phyloP scores from a whole-genome alignment of 2,329 filamentous ascomycete species.

The Colletotrichum sp. region DNA sequence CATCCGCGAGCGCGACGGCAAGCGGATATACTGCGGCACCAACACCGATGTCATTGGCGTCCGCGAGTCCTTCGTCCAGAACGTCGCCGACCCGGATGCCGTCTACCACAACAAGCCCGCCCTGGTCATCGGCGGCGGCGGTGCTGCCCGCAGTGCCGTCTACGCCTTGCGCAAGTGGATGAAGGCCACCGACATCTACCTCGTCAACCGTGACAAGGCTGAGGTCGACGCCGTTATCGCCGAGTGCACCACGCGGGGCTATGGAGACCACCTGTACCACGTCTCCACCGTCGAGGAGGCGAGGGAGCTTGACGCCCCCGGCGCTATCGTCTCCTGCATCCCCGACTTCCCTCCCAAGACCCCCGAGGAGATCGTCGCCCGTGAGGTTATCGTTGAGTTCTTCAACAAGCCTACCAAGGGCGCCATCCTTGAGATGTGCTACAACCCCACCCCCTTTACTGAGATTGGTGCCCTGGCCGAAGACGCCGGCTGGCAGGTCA shows the following conservation, averaged over 20 bases:
- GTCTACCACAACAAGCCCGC: conserved; percentile 66
- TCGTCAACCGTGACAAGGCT: conserved; percentile 73
- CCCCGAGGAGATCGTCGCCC: conserved; percentile 63
- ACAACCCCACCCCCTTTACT: conserved; percentile 76
- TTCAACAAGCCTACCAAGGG: conserved; percentile 60
- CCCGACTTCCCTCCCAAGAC: conserved; percentile 77
- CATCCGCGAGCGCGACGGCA: conserved; percentile 55
- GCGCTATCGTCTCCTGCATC: conserved; percentile 75
- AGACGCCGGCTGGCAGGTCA: conserved; percentile 71
- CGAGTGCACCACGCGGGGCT: conserved; percentile 65
- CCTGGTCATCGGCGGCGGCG: conserved; percentile 78
- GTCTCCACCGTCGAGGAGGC: conserved; percentile 68
- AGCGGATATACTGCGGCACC: conserved; percentile 67
- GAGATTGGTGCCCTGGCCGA: conserved; percentile 67
- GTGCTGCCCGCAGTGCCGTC: conserved; percentile 77
- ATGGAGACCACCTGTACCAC: conserved; percentile 64
- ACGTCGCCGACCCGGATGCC: conserved; percentile 47
- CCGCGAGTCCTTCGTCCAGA: conserved; percentile 71
- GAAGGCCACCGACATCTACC: conserved; percentile 71
- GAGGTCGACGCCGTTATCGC: conserved; percentile 72
- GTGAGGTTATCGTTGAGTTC: conserved; percentile 58
- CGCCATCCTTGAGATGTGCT: conserved; percentile 82
- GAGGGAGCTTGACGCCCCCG: conserved; percentile 58
- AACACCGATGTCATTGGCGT: conserved; percentile 86
- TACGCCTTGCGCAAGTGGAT: conserved; percentile 77